A percentile compares a stretch with the other conserved stretches of the same genome.
These are phyloP conservation scores for Entomortierella beljakovae DNA, from an alignment of 192 early-diverging fungal genomes.

Conservation along the genomic window DNA sequence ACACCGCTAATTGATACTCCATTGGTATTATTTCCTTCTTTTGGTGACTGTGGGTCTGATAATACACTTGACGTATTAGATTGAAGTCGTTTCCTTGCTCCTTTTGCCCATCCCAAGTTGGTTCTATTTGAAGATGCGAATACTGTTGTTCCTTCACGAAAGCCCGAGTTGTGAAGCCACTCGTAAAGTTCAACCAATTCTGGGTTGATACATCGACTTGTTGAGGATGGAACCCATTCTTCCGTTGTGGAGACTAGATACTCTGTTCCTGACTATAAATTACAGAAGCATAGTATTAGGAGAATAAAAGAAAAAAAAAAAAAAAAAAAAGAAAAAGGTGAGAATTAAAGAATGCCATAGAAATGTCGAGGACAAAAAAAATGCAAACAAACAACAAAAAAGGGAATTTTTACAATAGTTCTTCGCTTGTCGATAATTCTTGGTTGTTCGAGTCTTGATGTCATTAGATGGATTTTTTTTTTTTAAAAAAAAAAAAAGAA, in stretches of 20 bases:
- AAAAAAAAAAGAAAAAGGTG: background rate
- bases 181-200: slow-evolving; percentile 51
- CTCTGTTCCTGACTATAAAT: slow-evolving; percentile 39
- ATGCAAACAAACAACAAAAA: background rate
- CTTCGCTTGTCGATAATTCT: slow-evolving; percentile 42
- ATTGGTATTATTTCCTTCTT: background rate
- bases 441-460: slow-evolving; percentile 3
- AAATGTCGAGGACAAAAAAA: background rate
- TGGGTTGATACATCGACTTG: slow-evolving; percentile 28
- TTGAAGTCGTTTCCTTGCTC: slow-evolving; percentile 17
- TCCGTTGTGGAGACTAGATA: slow-evolving; percentile 28
- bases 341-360: background rate
- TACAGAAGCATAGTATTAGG: background rate
- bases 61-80: background rate
- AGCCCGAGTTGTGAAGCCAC: slow-evolving; percentile 47
- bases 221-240: slow-evolving; percentile 41
- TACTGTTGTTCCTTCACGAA: slow-evolving; percentile 2
- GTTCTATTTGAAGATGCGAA: slow-evolving; percentile 6
- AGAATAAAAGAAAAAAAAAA: background rate
- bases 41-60: background rate
- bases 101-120: background rate
- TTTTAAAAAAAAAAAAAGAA: slow-evolving; percentile 3
- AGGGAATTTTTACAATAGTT: slow-evolving; percentile 14
- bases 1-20: background rate
- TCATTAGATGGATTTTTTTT: background rate